Evolutionary conservation across 495 filamentous ascomycete species (phyloP).

Genomic region (Penicillium steckii): DNA sequence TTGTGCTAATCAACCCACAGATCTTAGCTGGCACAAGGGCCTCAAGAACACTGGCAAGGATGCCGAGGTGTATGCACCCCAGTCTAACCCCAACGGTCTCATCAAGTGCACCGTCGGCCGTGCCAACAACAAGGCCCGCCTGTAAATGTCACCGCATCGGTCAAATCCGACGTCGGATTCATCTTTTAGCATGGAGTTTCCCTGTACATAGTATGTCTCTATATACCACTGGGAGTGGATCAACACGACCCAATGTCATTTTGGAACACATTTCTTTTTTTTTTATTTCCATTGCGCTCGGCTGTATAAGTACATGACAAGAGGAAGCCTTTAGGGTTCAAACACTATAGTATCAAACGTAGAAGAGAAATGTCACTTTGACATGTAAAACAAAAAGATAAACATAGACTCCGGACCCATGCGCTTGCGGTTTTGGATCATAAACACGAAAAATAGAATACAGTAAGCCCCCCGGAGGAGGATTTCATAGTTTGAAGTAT

Average conservation of each 20-base stretch:
- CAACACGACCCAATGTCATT: conserved; percentile 13
- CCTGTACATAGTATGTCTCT: conserved; percentile 27
- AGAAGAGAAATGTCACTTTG: conserved; percentile 22
- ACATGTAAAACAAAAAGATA: conserved; percentile 16
- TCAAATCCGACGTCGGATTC: conserved; percentile 2
- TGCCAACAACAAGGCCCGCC: conserved; percentile 40
- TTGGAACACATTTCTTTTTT: conserved; percentile 14
- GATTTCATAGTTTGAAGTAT: conserved; percentile 16
- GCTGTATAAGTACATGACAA: conserved; percentile 23
- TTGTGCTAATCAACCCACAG: conserved; percentile 43
- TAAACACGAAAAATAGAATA: conserved; percentile 35
- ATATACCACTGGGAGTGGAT: conserved; percentile 25
- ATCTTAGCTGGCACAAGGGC: conserved; percentile 96
- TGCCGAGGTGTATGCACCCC: conserved; percentile 92
- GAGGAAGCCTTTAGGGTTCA: background rate
- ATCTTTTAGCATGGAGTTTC: conserved; percentile 11
- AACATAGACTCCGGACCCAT: conserved; percentile 47
- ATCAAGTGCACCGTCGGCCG: conserved; percentile 93
- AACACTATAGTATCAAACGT: conserved; percentile 10
- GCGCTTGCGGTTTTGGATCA: conserved; percentile 43
- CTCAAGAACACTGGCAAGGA: conserved; percentile 95
- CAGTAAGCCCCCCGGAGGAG: conserved; percentile 14
- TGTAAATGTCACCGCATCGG: conserved; percentile 25
- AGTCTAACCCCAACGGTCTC: conserved; percentile 88
- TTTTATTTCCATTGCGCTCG: conserved; percentile 12